These are phyloP conservation scores for Thraustochytrium sp. DNA, from an alignment of 352 stramenopile species.

Conservation along the genomic window DNA sequence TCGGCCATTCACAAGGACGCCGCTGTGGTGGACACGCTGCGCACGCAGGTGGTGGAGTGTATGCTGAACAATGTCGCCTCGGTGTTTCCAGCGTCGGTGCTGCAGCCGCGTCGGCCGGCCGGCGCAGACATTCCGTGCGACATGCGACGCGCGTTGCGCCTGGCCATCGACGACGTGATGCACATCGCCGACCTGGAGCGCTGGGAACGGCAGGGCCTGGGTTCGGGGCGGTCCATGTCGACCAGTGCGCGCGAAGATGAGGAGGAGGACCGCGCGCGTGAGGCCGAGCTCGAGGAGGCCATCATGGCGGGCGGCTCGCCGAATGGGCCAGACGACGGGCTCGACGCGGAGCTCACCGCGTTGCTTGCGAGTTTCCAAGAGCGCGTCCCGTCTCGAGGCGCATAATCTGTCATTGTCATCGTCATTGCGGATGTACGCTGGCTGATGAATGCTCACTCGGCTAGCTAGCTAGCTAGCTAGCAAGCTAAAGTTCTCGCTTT, in stretches of 20 bases:
- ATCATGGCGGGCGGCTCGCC: background rate
- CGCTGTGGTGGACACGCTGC: background rate
- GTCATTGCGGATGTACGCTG: no score
- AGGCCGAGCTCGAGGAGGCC: background rate
- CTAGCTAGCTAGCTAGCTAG: no score
- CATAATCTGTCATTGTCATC: no score
- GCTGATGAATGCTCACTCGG: no score
- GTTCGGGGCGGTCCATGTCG: background rate
- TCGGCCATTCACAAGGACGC: background rate
- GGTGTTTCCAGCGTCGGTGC: background rate
- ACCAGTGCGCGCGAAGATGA: background rate
- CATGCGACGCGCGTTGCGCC: background rate
- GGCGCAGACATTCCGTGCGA: background rate
- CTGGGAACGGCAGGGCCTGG: background rate
- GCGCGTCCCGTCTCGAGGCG: no score
- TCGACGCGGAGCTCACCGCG: slow-evolving; percentile 23
- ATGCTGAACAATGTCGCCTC: slow-evolving; percentile 1
- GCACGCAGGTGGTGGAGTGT: background rate
- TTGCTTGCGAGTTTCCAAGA: background rate
- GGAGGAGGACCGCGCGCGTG: no score
- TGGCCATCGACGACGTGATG: background rate
- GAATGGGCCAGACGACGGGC: background rate
- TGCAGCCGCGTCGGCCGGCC: background rate
- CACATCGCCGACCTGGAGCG: background rate
- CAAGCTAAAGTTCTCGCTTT: no score